A percentile compares a stretch with the other conserved stretches of the same genome.
These are phyloP conservation scores for Thelonectria rubi DNA, from an alignment of 2,329 filamentous ascomycete species.

Conservation along the genomic window DNA sequence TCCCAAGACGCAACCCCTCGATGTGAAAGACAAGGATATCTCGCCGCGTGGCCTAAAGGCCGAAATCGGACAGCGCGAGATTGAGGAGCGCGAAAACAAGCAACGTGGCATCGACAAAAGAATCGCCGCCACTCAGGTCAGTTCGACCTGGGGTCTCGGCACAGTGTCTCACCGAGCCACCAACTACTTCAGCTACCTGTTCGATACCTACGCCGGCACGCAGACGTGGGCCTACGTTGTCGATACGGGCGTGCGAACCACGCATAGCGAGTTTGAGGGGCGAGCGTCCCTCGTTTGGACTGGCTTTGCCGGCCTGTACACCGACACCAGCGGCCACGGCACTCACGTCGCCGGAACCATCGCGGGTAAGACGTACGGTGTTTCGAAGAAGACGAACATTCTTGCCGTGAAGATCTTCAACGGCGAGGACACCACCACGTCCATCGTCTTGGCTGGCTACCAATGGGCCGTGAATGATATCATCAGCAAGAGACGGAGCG, in stretches of 20 bases:
- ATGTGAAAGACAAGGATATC: neutral
- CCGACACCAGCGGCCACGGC: slow-evolving; percentile 27
- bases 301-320: slow-evolving; percentile 8
- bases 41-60: too few species aligned
- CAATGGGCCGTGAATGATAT: slow-evolving; percentile 51
- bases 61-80: too few species aligned
- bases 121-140: neutral
- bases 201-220: slow-evolving; percentile 25
- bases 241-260: slow-evolving; percentile 20
- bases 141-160: slow-evolving; percentile 27
- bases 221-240: slow-evolving; percentile 30
- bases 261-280: slow-evolving; percentile 28
- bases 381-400: slow-evolving; percentile 53
- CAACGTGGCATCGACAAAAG: neutral
- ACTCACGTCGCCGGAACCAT: slow-evolving; percentile 34
- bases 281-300: slow-evolving; percentile 26
- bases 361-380: slow-evolving; percentile 38
- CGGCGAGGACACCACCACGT: slow-evolving; percentile 27
- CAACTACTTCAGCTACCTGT: slow-evolving; percentile 23
- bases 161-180: slow-evolving; percentile 27
- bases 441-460: slow-evolving; percentile 44
- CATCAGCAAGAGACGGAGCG: slow-evolving; percentile 36
- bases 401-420: slow-evolving; percentile 55
- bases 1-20: neutral
- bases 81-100: neutral